These are phyloP conservation scores for Chrysanthemum seticuspe DNA, from an alignment of 129 eudicot species.

Conservation along the genomic window DNA sequence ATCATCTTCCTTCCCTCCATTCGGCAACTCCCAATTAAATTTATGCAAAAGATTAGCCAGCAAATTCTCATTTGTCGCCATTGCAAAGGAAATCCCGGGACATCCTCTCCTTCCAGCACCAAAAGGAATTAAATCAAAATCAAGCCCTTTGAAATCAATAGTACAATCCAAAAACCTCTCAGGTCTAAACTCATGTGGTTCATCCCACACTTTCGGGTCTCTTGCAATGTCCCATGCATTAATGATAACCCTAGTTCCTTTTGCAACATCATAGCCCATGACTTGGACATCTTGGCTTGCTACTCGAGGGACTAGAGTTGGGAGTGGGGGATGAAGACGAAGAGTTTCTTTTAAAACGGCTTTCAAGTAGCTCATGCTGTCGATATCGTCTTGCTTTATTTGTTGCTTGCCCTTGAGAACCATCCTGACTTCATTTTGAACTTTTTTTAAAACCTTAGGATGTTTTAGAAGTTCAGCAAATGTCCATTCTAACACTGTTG, in stretches of 20 bases:
- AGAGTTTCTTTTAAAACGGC: conserved; percentile 52
- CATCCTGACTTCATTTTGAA: conserved; percentile 37
- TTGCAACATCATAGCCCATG: conserved; percentile 41
- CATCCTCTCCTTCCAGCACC: conserved; percentile 58
- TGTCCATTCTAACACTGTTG: conserved; percentile 46
- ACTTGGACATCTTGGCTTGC: conserved; percentile 35
- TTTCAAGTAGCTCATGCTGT: conserved; percentile 45
- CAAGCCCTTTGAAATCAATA: conserved; percentile 44
- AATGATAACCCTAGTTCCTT: conserved; percentile 40
- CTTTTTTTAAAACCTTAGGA: conserved; percentile 29
- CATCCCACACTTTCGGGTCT: conserved; percentile 44
- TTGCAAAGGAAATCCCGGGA: conserved; percentile 52
- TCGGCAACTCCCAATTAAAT: conserved; percentile 46
- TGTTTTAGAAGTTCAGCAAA: conserved; percentile 47
- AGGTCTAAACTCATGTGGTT: conserved; percentile 42
- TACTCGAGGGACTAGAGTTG: conserved; percentile 39
- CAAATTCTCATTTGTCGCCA: conserved; percentile 29
- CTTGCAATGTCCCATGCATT: conserved; percentile 54
- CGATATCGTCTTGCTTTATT: conserved; percentile 26
- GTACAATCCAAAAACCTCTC: conserved; percentile 45
- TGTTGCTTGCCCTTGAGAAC: conserved; percentile 5
- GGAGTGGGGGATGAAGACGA: conserved; percentile 48
- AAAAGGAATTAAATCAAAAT: conserved; percentile 52
- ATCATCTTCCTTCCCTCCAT: conserved; percentile 27
- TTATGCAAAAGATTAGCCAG: conserved; percentile 43